Conservation (phyloP, 23 red algal genomes). For the Gracilaria gracilis region DNA sequence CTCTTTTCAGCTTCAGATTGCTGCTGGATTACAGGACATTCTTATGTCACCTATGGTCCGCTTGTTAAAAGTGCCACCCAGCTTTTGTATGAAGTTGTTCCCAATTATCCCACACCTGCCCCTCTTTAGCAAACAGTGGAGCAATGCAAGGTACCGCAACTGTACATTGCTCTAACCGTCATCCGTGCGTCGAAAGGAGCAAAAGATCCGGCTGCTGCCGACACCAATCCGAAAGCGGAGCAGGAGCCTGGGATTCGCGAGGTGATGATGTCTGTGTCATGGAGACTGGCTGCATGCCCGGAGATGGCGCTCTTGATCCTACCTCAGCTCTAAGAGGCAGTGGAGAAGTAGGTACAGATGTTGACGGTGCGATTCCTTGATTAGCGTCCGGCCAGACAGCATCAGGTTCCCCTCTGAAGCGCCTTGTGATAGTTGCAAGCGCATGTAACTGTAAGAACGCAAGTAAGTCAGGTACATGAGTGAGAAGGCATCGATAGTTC, state of each 20-base stretch:
- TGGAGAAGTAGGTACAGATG: background rate
- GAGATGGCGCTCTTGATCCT: background rate
- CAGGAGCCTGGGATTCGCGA: constrained; percentile 13
- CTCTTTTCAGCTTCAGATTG: no score
- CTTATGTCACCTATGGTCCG: no score
- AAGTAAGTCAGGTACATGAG: constrained; percentile 70
- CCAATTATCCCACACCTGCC: no score
- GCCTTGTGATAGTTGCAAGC: constrained; percentile 53
- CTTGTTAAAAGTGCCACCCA: no score
- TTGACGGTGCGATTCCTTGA: constrained; percentile 5
- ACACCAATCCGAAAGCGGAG: constrained; percentile 16
- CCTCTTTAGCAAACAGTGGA: no score
- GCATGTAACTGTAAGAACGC: constrained; percentile 72
- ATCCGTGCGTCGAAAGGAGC: no score
- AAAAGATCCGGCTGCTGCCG: no score
- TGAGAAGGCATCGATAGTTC: constrained; percentile 55
- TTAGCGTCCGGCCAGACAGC: constrained; percentile 74
- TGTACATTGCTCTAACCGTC: no score
- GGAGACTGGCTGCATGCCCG: background rate
- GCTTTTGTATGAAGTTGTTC: no score
- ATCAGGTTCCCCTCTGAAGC: constrained; percentile 65
- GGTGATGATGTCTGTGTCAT: constrained; percentile 11
- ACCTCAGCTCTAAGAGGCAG: background rate
- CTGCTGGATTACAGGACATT: no score
- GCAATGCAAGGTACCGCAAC: no score